phyloP scores from a whole-genome alignment of 257 asterid species.

The Fraxinus cuspidata region DNA sequence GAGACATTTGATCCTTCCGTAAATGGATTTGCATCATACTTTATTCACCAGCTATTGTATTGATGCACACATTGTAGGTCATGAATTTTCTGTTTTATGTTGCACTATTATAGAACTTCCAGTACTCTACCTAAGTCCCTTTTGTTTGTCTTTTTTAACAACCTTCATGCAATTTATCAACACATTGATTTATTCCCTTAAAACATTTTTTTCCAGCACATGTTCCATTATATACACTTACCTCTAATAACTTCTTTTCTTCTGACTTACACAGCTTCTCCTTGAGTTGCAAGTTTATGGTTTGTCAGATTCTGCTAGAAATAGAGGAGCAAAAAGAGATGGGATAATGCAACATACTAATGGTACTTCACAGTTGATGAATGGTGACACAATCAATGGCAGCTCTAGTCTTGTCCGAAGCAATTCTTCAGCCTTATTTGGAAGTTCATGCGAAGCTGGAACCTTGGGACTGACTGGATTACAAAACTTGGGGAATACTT shows the following conservation, averaged over 20 bases:
- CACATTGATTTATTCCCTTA: not conserved
- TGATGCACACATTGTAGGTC: constrained; percentile 10
- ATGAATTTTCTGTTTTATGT: not conserved
- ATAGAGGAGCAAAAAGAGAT: constrained; percentile 57
- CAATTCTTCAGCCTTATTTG: constrained; percentile 42
- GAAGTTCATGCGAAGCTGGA: constrained; percentile 72
- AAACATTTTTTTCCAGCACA: not conserved
- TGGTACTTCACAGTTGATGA: constrained; percentile 59
- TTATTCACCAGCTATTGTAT: constrained; percentile 23
- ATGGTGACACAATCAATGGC: constrained; percentile 51
- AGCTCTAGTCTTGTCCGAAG: constrained; percentile 47
- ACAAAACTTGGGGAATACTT: constrained; percentile 94
- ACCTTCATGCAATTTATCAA: constrained; percentile 10
- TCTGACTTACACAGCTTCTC: constrained; percentile 60
- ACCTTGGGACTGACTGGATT: constrained; percentile 86
- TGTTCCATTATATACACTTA: constrained; percentile 13
- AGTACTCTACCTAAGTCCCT: not conserved
- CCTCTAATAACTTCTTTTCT: constrained; percentile 28
- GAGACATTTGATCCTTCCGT: constrained; percentile 16
- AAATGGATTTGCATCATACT: constrained; percentile 12
- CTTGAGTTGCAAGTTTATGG: constrained; percentile 98
- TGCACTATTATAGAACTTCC: constrained; percentile 16
- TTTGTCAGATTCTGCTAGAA: constrained; percentile 72
- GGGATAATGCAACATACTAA: constrained; percentile 41
- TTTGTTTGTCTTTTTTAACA: not conserved